These are phyloP conservation scores for Daldinia loculata DNA, from an alignment of 495 filamentous ascomycete genomes.

Conservation along the genomic window DNA sequence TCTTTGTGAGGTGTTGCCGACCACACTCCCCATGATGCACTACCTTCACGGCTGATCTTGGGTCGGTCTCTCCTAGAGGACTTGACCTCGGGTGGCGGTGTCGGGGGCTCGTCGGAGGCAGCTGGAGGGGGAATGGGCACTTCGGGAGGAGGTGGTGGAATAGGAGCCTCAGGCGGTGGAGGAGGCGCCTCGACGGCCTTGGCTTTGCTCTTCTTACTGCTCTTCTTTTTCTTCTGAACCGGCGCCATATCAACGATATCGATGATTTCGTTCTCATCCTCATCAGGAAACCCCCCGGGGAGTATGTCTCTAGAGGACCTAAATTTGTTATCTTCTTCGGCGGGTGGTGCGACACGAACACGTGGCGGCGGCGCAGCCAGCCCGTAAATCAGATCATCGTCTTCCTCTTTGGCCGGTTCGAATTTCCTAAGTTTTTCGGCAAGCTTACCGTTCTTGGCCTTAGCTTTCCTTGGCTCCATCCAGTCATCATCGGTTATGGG, in stretches of 20 bases:
- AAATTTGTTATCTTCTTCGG: conserved; percentile 52
- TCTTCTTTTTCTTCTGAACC: conserved; percentile 56
- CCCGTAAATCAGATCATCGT: conserved; percentile 42
- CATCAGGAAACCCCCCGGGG: conserved; percentile 59
- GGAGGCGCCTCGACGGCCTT: conserved; percentile 43
- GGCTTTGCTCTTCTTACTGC: conserved; percentile 49
- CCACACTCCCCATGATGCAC: conserved; percentile 57
- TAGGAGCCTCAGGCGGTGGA: conserved; percentile 41
- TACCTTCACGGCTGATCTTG: conserved; percentile 54
- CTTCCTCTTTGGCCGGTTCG: conserved; percentile 51
- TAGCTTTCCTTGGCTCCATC: conserved; percentile 52
- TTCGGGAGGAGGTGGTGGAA: conserved; percentile 45
- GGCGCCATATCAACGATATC: conserved; percentile 58
- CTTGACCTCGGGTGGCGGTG: conserved; percentile 51
- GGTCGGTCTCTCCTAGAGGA: conserved; percentile 57
- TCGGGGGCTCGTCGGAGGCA: conserved; percentile 55
- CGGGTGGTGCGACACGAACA: conserved; percentile 49
- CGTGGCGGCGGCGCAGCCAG: conserved; percentile 47
- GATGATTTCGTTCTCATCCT: conserved; percentile 56
- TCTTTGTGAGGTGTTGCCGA: conserved; percentile 47
- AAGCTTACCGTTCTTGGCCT: conserved; percentile 58
- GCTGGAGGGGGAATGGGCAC: conserved; percentile 55
- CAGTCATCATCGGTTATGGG: conserved; percentile 37
- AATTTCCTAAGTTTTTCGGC: conserved; percentile 62
- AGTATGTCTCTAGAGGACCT: conserved; percentile 57